Evolutionary conservation across 176 grass and related monocot species (phyloP).

Genomic region (Carex parvula): DNA sequence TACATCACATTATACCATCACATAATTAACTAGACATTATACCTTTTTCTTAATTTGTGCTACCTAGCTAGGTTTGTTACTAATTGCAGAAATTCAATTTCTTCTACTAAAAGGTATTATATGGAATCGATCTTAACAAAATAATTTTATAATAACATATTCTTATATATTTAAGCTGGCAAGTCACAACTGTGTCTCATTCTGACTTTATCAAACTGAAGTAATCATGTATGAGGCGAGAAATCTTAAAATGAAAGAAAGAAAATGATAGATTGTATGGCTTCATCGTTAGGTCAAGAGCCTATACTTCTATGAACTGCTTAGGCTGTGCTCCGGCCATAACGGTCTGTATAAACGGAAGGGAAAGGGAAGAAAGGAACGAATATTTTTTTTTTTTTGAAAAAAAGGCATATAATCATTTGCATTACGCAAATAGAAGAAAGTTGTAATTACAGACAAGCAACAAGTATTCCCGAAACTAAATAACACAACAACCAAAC

Average conservation of each 20-base stretch:
- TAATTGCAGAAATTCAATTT: not conserved
- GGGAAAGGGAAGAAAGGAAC: too few species aligned
- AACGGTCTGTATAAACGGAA: too few species aligned
- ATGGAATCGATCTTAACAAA: not conserved
- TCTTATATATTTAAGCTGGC: not conserved
- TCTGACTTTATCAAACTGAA: not conserved
- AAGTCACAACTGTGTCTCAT: not conserved
- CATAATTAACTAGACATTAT: not conserved
- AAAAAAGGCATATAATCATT: too few species aligned
- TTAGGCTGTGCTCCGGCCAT: too few species aligned
- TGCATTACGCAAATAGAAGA: too few species aligned
- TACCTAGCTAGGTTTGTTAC: not conserved
- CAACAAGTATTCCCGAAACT: too few species aligned
- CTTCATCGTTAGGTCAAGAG: constrained; percentile 9
- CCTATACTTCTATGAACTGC: not conserved
- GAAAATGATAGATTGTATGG: not conserved
- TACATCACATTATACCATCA: not conserved
- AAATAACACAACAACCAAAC: too few species aligned
- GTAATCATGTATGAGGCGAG: not conserved
- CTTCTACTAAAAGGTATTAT: not conserved
- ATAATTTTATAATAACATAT: not conserved
- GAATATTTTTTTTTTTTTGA: too few species aligned
- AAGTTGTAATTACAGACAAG: too few species aligned
- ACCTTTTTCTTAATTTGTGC: not conserved
- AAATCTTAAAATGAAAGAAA: constrained; percentile 13